Conservation (phyloP, 2,329 filamentous ascomycete genomes). For the Arthrobotrys megalospora region DNA sequence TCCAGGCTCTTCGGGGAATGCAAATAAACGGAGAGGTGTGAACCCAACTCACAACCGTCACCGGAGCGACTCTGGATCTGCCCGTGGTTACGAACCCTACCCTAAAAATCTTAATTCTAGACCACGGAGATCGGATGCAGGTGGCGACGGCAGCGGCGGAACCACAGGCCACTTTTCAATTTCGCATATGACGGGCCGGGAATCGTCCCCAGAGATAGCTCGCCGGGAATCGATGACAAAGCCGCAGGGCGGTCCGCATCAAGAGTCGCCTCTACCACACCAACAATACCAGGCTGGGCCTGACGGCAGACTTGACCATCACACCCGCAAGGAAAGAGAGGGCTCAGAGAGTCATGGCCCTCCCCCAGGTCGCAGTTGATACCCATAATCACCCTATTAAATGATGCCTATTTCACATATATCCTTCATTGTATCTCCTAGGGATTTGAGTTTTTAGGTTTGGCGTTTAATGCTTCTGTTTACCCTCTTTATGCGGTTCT, state of each 20-base stretch:
- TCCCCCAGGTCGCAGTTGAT: constrained; percentile 12
- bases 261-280: constrained; percentile 40
- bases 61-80: constrained; percentile 63
- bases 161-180: constrained; percentile 45
- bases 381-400: constrained; percentile 4
- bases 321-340: constrained; percentile 40
- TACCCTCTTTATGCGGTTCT: neutral
- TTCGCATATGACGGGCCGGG: constrained; percentile 46
- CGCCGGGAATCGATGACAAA: constrained; percentile 34
- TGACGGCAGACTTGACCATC: constrained; percentile 42
- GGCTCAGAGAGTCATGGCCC: constrained; percentile 15
- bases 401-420: neutral
- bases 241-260: constrained; percentile 1
- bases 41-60: constrained; percentile 63
- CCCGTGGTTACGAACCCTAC: constrained; percentile 63
- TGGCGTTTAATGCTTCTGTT: constrained; percentile 2
- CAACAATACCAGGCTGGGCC: constrained; percentile 52
- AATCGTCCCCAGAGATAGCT: constrained; percentile 25
- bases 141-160: constrained; percentile 8
- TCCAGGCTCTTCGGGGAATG: constrained; percentile 57
- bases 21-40: constrained; percentile 61
- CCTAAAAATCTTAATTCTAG: constrained; percentile 56
- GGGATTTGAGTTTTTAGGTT: constrained; percentile 1
- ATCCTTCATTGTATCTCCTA: constrained; percentile 25
- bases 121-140: constrained; percentile 61